Percentiles rank a stretch among this genome's conserved stretches.
Conservation (phyloP, 495 filamentous ascomycete species). For the Hypoxylon perforatum region DNA sequence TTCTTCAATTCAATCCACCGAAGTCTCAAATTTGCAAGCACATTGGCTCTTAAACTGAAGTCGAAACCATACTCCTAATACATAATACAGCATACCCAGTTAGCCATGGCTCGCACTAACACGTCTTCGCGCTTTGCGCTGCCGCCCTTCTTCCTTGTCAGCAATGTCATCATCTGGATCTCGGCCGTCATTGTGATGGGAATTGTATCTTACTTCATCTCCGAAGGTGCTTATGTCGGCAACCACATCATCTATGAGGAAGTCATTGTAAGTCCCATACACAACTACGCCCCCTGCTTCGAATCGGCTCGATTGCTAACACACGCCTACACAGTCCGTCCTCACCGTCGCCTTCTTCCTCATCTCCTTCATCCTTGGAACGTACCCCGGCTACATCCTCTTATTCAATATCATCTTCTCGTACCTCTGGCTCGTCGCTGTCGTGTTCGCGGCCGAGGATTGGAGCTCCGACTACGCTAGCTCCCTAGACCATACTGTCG, state of each 20-base stretch:
- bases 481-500: slow-evolving; percentile 60
- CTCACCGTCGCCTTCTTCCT: slow-evolving; percentile 69
- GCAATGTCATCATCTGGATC: slow-evolving; percentile 58
- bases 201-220: slow-evolving; percentile 67
- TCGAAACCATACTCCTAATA: not conserved
- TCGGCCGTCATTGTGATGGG: slow-evolving; percentile 71
- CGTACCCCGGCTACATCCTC: slow-evolving; percentile 59
- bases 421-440: slow-evolving; percentile 72
- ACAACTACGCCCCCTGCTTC: not conserved
- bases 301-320: slow-evolving; percentile 14
- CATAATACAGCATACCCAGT: not conserved
- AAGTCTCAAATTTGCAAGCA: not conserved
- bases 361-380: slow-evolving; percentile 64
- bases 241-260: slow-evolving; percentile 64
- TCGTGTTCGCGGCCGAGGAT: slow-evolving; percentile 68
- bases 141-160: slow-evolving; percentile 44
- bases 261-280: slow-evolving; percentile 62
- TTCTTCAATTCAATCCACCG: slow-evolving; percentile 11
- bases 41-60: not conserved
- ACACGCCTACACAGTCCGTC: slow-evolving; percentile 53
- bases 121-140: slow-evolving; percentile 15
- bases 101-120: slow-evolving; percentile 26
- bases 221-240: slow-evolving; percentile 45
- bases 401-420: slow-evolving; percentile 70
- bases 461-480: slow-evolving; percentile 56